Evolutionary conservation across 352 stramenopile species (phyloP).

Genomic region (Bremia lactucae): DNA sequence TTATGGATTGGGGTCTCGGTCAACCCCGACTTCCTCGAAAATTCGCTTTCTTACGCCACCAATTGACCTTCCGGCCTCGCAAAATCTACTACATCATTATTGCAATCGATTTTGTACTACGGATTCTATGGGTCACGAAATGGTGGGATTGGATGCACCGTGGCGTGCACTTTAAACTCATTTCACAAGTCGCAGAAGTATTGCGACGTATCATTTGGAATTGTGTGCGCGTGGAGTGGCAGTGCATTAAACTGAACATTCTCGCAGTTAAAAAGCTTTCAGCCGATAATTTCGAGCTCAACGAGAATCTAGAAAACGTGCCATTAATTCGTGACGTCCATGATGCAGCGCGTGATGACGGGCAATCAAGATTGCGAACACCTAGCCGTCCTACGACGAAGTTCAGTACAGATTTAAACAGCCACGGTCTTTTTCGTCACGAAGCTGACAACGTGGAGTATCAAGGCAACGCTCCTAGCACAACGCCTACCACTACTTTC

Average conservation of each 20-base stretch:
- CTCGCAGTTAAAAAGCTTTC: conserved; percentile 48
- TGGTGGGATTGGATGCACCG: conserved; percentile 73
- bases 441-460: conserved; percentile 2
- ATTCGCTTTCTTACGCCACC: conserved; percentile 47
- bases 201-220: conserved; percentile 89
- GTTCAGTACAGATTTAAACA: conserved; percentile 15
- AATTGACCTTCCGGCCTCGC: conserved; percentile 46
- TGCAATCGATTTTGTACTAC: conserved; percentile 85
- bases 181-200: conserved; percentile 87
- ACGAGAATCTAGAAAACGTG: conserved; percentile 38
- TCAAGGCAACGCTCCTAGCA: too few relatives aligned
- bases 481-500: too few relatives aligned
- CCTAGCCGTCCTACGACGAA: conserved; percentile 17
- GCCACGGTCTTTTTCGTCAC: conserved; percentile 6
- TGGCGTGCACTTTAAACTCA: conserved; percentile 70
- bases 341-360: conserved; percentile 14
- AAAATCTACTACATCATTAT: conserved; percentile 90
- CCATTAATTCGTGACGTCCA: conserved; percentile 36
- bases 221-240: conserved; percentile 88
- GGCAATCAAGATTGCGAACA: conserved; percentile 7
- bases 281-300: conserved; percentile 31
- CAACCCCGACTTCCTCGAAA: conserved; percentile 40
- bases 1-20: conserved; percentile 94
- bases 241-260: conserved; percentile 79
- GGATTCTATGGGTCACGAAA: conserved; percentile 92